Evolutionary conservation across 805 yeast species (phyloP), one percentile per base, ranked within the genome.

Genomic region (Myxozyma udenii): DNA sequence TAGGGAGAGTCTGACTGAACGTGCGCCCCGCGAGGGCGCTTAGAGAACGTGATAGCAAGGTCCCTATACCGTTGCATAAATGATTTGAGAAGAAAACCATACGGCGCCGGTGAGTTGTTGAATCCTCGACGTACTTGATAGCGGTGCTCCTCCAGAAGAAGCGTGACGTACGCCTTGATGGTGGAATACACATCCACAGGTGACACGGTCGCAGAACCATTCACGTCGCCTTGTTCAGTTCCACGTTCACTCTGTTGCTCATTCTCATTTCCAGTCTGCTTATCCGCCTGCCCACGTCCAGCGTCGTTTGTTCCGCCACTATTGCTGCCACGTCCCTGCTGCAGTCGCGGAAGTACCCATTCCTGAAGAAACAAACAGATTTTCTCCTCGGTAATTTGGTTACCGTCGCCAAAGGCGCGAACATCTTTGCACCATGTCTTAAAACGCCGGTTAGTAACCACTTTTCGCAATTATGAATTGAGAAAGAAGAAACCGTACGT

Each of bases 391-490:
- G 49, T 46, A 22, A 54, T 44, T 1, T 39, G 35, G 4, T 48
- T 42, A 6, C 58, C 56, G 44, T 54, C 58, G 16, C 52, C 18
- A 36, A 54, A 54, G 9, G 46, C 47, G 12, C 58, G 49, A n/a
- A 48, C 35, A 23, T 54, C 58, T 43, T 50, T 51, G 41, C 58
- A 54, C 58, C 58, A 54, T n/a, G 55, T 44, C 58, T 54, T 18
- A 33, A 23, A n/a, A n/a, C n/a, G n/a, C 9, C 7, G 39, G n/a
- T 19, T 18, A 37, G 30, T 33, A 16, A 22, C 12, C 30, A 35
- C 19, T 44, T n/a, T 7, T 7, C 33, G n/a, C 16, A 21, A 12
- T 19, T n/a, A 36, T 16, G n/a, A 11, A 38, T n/a, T 21, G 5
- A 19, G 24, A n/a, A 21, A 33, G 16, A 23, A 7, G 11, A 26